Conservation (phyloP, 495 filamentous ascomycete genomes). For the Penicillium maclennaniae region DNA sequence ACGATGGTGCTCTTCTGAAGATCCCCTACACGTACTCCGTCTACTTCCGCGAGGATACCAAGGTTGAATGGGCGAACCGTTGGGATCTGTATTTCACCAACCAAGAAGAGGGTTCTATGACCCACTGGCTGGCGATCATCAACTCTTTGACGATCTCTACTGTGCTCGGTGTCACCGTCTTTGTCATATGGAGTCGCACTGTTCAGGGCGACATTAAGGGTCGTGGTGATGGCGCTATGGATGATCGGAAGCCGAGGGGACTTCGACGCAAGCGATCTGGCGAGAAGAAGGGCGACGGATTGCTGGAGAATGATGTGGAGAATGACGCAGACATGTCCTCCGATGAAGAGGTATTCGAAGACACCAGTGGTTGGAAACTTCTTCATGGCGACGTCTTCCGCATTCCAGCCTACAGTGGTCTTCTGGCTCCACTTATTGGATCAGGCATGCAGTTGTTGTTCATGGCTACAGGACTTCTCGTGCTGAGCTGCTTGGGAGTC, state of each 20-base stretch:
- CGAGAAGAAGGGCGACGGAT: slow-evolving; percentile 53
- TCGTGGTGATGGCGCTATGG: slow-evolving; percentile 58
- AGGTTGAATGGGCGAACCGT: slow-evolving; percentile 78
- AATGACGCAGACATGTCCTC: slow-evolving; percentile 59
- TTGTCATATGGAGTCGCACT: slow-evolving; percentile 81
- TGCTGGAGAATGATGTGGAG: slow-evolving; percentile 62
- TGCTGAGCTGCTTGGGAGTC: slow-evolving; percentile 77
- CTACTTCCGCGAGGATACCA: slow-evolving; percentile 82
- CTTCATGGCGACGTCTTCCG: slow-evolving; percentile 96
- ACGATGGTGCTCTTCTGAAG: slow-evolving; percentile 66
- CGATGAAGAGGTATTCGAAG: slow-evolving; percentile 78
- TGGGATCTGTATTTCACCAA: slow-evolving; percentile 96
- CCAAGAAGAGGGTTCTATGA: slow-evolving; percentile 76
- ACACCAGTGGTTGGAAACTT: slow-evolving; percentile 89
- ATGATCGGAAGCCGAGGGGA: slow-evolving; percentile 63
- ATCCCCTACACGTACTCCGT: slow-evolving; percentile 92
- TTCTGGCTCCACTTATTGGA: slow-evolving; percentile 82
- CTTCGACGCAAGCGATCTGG: slow-evolving; percentile 46
- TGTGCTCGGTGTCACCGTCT: slow-evolving; percentile 76
- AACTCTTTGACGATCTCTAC: slow-evolving; percentile 87
- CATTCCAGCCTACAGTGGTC: slow-evolving; percentile 64
- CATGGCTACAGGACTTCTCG: slow-evolving; percentile 73
- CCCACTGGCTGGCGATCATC: slow-evolving; percentile 90
- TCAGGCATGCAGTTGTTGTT: slow-evolving; percentile 89
- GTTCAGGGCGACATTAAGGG: slow-evolving; percentile 77